Evolutionary conservation across 108 stramenopile genomes (phyloP), one percentile per base, ranked within the genome.

Genomic region (Poteriospumella lacustris): DNA sequence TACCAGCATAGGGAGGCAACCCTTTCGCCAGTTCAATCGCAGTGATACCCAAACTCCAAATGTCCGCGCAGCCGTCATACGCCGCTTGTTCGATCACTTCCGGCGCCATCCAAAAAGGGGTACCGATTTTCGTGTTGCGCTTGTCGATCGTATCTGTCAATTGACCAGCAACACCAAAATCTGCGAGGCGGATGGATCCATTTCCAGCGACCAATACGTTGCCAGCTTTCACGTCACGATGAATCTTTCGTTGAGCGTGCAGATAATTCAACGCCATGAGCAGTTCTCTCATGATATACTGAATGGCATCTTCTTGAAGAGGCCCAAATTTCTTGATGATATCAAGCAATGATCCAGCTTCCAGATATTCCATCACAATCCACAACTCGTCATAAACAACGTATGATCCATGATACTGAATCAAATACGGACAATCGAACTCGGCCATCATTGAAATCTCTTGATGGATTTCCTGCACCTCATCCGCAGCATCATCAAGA

Each of bases 1-100:
- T 72, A 41, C 39, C 19, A 24, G 96, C 96, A 80, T 99, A 99
- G 0, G 98, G 98, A 1, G 98, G 96, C 73, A 89, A 92, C 31
- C 98, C 98, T 82, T 95, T 96, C 47, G 96, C 96, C 29, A 99
- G 88, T 88, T 99, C 98, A 59, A 99, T 78, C 0, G 96, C 96
- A 0, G 98, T 99, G 72, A 99, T 99, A 0, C 98, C 98, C 56
- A 97, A 80, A 79, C 88, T 78, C 98, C 98, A 99, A 73, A 99
- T 92, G 79, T 99, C 98, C 19, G 96, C 98, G 75, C 92, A 91
- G 59, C 91, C 91, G 79, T 99, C 93, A 82, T 99, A 99, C 3
- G 95, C 95, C 69, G 94, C 80, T 85, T 97, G 96, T 79, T 96
- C 96, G 95, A 98, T 96, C 2, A 97, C 98, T 81, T 97, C 70